phyloP scores from a whole-genome alignment of 2,329 filamentous ascomycete species.

The Cladosporium velox region DNA sequence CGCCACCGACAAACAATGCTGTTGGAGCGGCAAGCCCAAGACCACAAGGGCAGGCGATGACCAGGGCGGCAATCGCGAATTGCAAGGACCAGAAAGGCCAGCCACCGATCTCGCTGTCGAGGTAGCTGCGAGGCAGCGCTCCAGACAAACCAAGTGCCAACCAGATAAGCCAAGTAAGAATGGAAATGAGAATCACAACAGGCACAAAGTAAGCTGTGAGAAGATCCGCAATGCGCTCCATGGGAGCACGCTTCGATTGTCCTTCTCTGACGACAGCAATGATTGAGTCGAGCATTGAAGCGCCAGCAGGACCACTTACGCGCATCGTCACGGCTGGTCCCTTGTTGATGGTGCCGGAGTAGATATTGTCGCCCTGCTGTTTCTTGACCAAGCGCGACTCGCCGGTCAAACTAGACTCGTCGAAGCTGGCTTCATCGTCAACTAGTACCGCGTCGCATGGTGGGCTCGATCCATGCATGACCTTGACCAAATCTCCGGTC shows the following conservation, averaged over 20 bases:
- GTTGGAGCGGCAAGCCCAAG: slow-evolving; percentile 83
- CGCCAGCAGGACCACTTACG: slow-evolving; percentile 65
- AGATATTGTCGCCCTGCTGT: slow-evolving; percentile 63
- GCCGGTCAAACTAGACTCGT: slow-evolving; percentile 87
- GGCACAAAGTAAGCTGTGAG: slow-evolving; percentile 78
- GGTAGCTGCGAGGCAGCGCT: slow-evolving; percentile 55
- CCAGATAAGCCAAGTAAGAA: slow-evolving; percentile 73
- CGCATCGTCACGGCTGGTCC: slow-evolving; percentile 62
- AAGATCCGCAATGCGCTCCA: slow-evolving; percentile 72
- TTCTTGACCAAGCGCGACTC: slow-evolving; percentile 72
- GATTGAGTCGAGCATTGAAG: slow-evolving; percentile 78
- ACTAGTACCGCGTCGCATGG: slow-evolving; percentile 74
- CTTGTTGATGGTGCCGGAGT: slow-evolving; percentile 74
- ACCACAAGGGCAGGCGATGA: slow-evolving; percentile 83
- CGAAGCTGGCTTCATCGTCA: slow-evolving; percentile 65
- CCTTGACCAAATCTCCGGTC: slow-evolving; percentile 59
- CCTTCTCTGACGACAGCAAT: slow-evolving; percentile 76
- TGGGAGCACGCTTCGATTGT: slow-evolving; percentile 72
- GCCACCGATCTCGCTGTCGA: slow-evolving; percentile 58
- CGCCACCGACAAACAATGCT: slow-evolving; percentile 78
- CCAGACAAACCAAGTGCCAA: slow-evolving; percentile 63
- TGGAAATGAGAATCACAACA: slow-evolving; percentile 67
- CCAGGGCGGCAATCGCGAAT: slow-evolving; percentile 84
- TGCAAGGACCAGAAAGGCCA: slow-evolving; percentile 75
- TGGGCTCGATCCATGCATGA: slow-evolving; percentile 79